These are phyloP conservation scores for Pseudozyma pruni DNA, from an alignment of 1,284 basidiomycete genomes.

Conservation along the genomic window DNA sequence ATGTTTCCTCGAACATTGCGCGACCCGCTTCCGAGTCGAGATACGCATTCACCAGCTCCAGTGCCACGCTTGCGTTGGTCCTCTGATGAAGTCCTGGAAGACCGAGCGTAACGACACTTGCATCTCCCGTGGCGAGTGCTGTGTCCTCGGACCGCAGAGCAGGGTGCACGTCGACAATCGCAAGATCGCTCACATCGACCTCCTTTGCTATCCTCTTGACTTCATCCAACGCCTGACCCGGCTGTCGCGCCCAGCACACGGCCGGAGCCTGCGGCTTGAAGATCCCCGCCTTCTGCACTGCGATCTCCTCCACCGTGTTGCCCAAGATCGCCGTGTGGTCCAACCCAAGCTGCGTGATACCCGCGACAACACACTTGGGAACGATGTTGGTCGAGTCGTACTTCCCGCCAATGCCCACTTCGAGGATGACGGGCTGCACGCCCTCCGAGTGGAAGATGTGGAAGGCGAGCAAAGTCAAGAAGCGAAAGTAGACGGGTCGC, in stretches of 20 bases:
- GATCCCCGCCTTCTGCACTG: conserved; percentile 95
- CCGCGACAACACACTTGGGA: conserved; percentile 86
- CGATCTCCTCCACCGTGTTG: conserved; percentile 88
- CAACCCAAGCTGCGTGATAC: conserved; percentile 88
- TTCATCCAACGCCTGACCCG: conserved; percentile 76
- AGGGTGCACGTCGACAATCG: conserved; percentile 37
- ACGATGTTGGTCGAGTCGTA: conserved; percentile 98
- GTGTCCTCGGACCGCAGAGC: conserved; percentile 14
- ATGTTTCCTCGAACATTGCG: conserved; percentile 21
- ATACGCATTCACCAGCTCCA: conserved; percentile 80
- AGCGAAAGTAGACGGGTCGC: conserved; percentile 93
- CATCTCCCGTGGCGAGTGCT: conserved; percentile 16
- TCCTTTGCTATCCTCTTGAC: conserved; percentile 77
- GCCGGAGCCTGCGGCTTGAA: conserved; percentile 92
- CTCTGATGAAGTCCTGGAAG: conserved; percentile 89
- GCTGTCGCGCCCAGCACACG: conserved; percentile 85
- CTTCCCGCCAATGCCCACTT: conserved; percentile 94
- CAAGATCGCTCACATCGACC: conserved; percentile 69
- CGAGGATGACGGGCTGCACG: conserved; percentile 89
- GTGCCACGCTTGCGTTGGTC: conserved; percentile 88
- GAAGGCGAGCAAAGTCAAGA: conserved; percentile 89
- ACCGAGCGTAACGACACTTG: conserved; percentile 70
- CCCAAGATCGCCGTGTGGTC: conserved; percentile 94
- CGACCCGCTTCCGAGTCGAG: conserved; percentile 70
- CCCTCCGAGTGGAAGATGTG: conserved; percentile 85